Conservation (phyloP, 1,139 yeast species). For the Yamadazyma friedrichii region DNA sequence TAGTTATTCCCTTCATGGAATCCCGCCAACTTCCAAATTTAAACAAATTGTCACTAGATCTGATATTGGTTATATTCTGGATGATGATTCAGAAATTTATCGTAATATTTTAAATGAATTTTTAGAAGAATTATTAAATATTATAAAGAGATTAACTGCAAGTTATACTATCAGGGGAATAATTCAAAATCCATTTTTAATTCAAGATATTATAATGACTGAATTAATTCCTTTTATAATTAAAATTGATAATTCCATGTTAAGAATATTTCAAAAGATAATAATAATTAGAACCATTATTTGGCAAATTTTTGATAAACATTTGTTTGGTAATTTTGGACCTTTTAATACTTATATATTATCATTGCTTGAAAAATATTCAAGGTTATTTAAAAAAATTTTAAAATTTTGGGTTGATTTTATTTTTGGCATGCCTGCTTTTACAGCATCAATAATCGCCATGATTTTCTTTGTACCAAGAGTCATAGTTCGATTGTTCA, state of each 20-base stretch:
- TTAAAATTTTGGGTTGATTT: neutral
- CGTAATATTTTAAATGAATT: neutral
- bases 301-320: conserved; percentile 1
- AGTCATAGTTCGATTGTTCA: conserved; percentile 3
- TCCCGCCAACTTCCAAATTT: conserved; percentile 17
- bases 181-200: neutral
- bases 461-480: conserved; percentile 4
- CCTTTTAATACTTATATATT: neutral
- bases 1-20: conserved; percentile 19
- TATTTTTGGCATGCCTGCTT: conserved; percentile 1
- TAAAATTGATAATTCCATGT: conserved; percentile 4
- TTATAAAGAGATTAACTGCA: neutral
- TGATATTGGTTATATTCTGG: neutral
- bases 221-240: conserved; percentile 5
- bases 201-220: neutral
- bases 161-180: conserved; percentile 1
- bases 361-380: conserved; percentile 2
- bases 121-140: neutral
- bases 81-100: conserved; percentile 5
- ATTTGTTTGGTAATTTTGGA: conserved; percentile 4
- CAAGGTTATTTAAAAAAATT: neutral
- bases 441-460: neutral
- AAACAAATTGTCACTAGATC: conserved; percentile 8
- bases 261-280: conserved; percentile 1
- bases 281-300: neutral